These are phyloP conservation scores for Hysterangium stoloniferum DNA, from an alignment of 768 basidiomycete genomes.

Conservation along the genomic window DNA sequence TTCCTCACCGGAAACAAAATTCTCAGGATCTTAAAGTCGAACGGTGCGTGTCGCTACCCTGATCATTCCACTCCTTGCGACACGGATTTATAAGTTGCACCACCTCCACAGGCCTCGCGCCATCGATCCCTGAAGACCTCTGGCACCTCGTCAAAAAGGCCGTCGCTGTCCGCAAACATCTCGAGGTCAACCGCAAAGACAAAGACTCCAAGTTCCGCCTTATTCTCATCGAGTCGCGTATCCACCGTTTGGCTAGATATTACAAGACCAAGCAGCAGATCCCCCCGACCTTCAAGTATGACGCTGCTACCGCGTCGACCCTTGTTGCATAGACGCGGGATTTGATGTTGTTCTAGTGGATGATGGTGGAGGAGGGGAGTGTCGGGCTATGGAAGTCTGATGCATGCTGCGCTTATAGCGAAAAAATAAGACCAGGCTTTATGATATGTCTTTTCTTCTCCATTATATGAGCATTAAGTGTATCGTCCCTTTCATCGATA, in stretches of 20 bases:
- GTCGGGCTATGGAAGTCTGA: no score
- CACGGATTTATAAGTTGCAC: slow-evolving; percentile 17
- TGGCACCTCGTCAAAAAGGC: slow-evolving; percentile 99
- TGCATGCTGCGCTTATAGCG: no score
- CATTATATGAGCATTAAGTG: no score
- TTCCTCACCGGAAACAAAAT: slow-evolving; percentile 99
- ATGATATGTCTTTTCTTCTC: no score
- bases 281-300: slow-evolving; percentile 97
- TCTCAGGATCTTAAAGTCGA: slow-evolving; percentile 91
- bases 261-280: slow-evolving; percentile 99
- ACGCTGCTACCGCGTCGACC: slow-evolving; percentile 90
- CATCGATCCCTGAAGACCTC: slow-evolving; percentile 97
- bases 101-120: slow-evolving; percentile 83
- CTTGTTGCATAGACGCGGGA: slow-evolving; percentile 61
- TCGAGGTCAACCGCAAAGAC: slow-evolving; percentile 97
- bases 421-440: no score
- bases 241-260: slow-evolving; percentile 96
- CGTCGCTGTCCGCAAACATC: slow-evolving; percentile 97
- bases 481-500: no score
- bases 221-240: slow-evolving; percentile 97
- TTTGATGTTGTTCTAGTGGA: no score
- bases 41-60: slow-evolving; percentile 51
- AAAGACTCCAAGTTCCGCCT: slow-evolving; percentile 96
- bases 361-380: no score
- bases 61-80: slow-evolving; percentile 15